Evolutionary conservation across 1,284 basidiomycete genomes (phyloP).

Genomic region (Cryptococcus maquisensis): DNA sequence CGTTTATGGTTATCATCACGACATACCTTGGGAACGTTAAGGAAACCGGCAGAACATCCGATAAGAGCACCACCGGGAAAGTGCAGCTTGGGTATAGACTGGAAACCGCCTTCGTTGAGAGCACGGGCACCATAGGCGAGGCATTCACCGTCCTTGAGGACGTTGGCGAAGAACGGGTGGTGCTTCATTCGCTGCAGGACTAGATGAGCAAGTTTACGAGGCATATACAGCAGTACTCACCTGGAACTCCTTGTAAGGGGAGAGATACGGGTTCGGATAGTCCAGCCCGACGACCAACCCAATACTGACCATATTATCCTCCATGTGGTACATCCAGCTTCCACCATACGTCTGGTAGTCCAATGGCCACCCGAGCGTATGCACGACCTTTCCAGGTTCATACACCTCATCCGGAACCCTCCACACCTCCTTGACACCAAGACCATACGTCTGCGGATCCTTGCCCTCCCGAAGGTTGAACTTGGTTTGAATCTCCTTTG

Average conservation of each 20-base stretch:
- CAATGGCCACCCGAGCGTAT: conserved; percentile 93
- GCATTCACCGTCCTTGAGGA: conserved; percentile 73
- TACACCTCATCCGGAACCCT: conserved; percentile 73
- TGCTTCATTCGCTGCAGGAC: conserved; percentile 93
- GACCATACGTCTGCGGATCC: conserved; percentile 93
- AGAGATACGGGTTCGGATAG: conserved; percentile 90
- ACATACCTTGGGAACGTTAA: conserved; percentile 79
- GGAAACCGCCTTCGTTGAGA: conserved; percentile 91
- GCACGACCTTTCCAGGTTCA: conserved; percentile 78
- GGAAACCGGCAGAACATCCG: conserved; percentile 92
- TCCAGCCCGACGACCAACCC: conserved; percentile 93
- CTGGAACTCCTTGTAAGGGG: conserved; percentile 90
- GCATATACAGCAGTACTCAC: conserved; percentile 48
- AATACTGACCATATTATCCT: conserved; percentile 81
- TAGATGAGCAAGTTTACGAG: not conserved
- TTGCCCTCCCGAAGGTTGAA: conserved; percentile 72
- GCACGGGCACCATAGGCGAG: conserved; percentile 88
- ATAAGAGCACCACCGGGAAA: conserved; percentile 96
- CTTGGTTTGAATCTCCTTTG: conserved; percentile 73
- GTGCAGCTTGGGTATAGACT: conserved; percentile 83
- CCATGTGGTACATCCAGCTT: conserved; percentile 95
- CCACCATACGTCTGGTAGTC: conserved; percentile 86
- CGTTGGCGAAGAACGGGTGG: conserved; percentile 80
- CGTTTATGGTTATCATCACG: no score
- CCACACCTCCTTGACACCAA: conserved; percentile 99